Conservation (phyloP, 768 basidiomycete species). For the Calocera viscosa region DNA sequence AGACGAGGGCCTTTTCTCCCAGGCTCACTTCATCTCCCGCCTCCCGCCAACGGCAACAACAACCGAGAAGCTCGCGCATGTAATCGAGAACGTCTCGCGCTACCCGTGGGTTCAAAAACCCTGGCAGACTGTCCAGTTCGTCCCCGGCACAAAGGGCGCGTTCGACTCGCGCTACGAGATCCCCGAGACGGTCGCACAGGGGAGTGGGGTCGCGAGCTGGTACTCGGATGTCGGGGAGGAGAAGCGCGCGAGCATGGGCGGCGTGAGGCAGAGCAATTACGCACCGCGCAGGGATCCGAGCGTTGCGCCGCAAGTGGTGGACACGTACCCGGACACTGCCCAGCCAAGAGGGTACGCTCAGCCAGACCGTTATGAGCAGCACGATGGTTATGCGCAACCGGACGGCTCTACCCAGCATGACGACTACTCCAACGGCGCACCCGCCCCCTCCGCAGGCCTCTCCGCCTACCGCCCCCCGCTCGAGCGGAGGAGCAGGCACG, state of each 20-base stretch:
- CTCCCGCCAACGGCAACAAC: not conserved
- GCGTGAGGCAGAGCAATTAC: not conserved
- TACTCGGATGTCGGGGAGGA: not conserved
- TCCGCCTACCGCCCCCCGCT: not conserved
- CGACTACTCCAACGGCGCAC: not conserved
- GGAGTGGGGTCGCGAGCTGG: not conserved
- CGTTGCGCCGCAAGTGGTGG: not conserved
- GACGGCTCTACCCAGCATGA: no score
- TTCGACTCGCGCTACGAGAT: not conserved
- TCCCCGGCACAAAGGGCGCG: not conserved
- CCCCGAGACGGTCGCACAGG: not conserved
- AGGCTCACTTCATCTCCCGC: not conserved
- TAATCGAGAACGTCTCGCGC: not conserved
- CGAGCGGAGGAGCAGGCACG: not conserved
- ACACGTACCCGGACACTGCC: not conserved
- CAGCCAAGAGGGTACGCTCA: no score
- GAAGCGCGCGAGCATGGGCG: not conserved
- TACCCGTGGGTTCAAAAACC: not conserved
- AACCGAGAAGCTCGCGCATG: not conserved
- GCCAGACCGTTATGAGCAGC: no score
- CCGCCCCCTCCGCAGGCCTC: not conserved
- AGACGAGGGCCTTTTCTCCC: not conserved
- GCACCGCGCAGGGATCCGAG: not conserved
- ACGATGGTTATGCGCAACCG: no score
- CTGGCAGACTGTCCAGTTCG: not conserved